Base-by-base conservation (phyloP, 176 grass and related monocot species). In the Phragmites australis region DNA sequence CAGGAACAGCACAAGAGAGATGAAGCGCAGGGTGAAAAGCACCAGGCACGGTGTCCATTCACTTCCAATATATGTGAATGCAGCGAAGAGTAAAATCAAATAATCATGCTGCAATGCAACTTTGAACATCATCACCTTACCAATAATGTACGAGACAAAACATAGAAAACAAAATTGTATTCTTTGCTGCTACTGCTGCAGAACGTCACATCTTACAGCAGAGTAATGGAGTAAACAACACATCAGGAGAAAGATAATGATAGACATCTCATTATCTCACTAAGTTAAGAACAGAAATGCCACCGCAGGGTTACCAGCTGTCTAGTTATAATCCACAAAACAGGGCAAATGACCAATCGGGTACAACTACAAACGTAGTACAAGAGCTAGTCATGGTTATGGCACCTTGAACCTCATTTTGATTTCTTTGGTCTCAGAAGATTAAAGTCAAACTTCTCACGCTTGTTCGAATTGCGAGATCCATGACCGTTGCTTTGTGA, bases 361-460 rank as follows among this genome's bases (percentile, higher is more conserved):
- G 16, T 89, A 85, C n/a, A 76, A 6, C 26, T 84, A 81, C 62
- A 85, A 2, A 78, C 26, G 8, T 3, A 39, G 70, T 85, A 81
- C 77, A 81, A 0, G 45, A 41, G 62, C 70, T 48, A 80, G 19
- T 18, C 19, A 26, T 80, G 18, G 40, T 29, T 65, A 72, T 21
- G 50, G 42, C 80, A 75, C 57, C 51, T 68, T 17, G 2, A n/a
- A 55, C 2, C 1, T 73, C 70, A 81, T 16, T 84, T 74, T 44
- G 31, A 34, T 63, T 89, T 92, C 13, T 75, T 57, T 57, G 55
- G 88, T 80, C 90, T 89, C 9, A 98, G 83, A 57, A 82, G 65
- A 30, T 78, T 93, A 78, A 80, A 98, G 64, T 91, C 88, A 49
- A 91, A 77, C 83, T 89, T 94, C 47, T 72, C 88, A 14, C 60